phyloP scores from a whole-genome alignment of 1,284 basidiomycete genomes.

The Austroboletus niveus region DNA sequence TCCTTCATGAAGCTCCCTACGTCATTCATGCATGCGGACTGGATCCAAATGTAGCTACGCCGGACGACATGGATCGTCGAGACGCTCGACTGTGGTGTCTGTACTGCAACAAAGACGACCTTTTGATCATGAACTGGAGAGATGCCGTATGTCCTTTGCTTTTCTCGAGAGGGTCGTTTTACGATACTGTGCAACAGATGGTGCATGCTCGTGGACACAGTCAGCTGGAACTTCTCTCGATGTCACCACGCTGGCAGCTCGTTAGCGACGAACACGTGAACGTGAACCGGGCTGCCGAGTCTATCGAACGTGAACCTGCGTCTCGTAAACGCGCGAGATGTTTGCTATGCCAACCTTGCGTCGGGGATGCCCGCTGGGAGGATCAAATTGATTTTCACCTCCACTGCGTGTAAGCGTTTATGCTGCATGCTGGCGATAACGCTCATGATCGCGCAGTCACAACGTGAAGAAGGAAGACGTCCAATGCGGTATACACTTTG shows the following conservation, averaged over 20 bases:
- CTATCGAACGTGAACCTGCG: too few relatives aligned
- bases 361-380: not conserved
- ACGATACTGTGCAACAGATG: not conserved
- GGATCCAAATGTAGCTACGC: constrained; percentile 13
- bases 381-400: too few relatives aligned
- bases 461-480: not conserved
- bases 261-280: constrained; percentile 4
- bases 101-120: not conserved
- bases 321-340: not conserved
- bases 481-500: constrained; percentile 6
- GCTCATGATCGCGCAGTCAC: constrained; percentile 1
- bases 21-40: constrained; percentile 9
- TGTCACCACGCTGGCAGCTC: constrained; percentile 3
- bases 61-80: constrained; percentile 12
- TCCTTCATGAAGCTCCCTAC: constrained; percentile 6
- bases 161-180: not conserved
- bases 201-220: constrained; percentile 1
- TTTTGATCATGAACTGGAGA: constrained; percentile 2
- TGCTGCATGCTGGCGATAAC: not conserved
- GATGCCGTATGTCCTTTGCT: constrained; percentile 7
- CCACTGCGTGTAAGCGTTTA: not conserved
- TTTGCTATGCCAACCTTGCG: constrained; percentile 9
- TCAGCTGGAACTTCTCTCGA: not conserved
- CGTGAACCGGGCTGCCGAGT: not conserved
- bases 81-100: constrained; percentile 7